Conservation (phyloP, 108 stramenopile genomes). For the Craspedostauros australis region DNA sequence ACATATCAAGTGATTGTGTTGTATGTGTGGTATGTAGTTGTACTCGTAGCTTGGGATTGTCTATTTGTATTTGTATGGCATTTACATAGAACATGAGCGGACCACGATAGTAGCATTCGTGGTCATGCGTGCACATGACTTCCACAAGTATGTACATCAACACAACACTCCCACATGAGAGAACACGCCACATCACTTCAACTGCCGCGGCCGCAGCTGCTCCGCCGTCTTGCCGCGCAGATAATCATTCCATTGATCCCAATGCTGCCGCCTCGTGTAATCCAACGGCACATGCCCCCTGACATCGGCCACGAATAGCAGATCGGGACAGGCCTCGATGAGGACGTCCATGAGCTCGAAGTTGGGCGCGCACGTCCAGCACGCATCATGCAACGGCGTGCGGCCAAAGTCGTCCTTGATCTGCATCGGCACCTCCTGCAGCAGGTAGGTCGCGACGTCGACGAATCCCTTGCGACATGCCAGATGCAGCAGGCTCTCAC, state of each 20-base stretch:
- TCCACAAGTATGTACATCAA: no score
- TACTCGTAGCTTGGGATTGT: no score
- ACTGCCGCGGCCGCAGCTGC: no score
- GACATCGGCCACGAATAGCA: constrained; percentile 56
- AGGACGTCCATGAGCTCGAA: constrained; percentile 42
- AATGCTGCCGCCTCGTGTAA: constrained; percentile 38
- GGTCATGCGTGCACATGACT: no score
- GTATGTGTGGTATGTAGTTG: no score
- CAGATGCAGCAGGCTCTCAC: constrained; percentile 82
- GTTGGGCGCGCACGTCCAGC: constrained; percentile 70
- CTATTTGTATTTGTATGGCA: no score
- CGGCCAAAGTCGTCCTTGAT: constrained; percentile 81
- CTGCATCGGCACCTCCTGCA: constrained; percentile 50
- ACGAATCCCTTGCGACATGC: constrained; percentile 71
- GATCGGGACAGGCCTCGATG: constrained; percentile 35
- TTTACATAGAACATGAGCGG: no score
- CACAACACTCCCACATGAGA: no score
- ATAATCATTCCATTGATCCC: constrained; percentile 18
- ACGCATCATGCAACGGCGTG: constrained; percentile 78
- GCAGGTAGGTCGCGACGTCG: constrained; percentile 46
- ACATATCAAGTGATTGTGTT: no score
- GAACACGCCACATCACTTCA: no score
- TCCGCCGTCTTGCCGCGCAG: no score
- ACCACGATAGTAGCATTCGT: no score
- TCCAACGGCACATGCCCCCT: constrained; percentile 76